Evolutionary conservation across 2,329 filamentous ascomycete species (phyloP).

Genomic region (Dactylonectria estremocensis): DNA sequence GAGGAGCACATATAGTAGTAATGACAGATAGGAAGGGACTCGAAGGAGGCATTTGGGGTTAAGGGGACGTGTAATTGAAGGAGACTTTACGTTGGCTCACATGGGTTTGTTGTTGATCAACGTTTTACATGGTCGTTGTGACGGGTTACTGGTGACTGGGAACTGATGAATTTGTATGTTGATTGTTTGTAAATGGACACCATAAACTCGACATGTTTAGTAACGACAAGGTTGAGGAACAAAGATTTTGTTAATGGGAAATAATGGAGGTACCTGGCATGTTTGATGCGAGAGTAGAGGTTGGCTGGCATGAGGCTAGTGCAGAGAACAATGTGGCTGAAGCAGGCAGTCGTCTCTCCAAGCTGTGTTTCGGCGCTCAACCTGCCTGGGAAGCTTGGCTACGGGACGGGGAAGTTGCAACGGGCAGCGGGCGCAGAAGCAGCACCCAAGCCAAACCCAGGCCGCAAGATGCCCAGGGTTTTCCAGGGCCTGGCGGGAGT

Average conservation of each 20-base stretch:
- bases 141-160: not conserved
- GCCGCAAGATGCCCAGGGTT: not conserved
- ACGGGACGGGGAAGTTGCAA: too few species aligned
- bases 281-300: not conserved
- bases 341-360: not conserved
- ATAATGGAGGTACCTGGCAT: too few species aligned
- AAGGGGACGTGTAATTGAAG: slow-evolving; percentile 42
- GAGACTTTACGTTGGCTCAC: slow-evolving; percentile 28
- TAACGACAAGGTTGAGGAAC: not conserved
- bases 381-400: too few species aligned
- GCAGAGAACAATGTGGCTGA: not conserved
- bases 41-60: slow-evolving; percentile 24
- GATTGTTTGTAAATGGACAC: not conserved
- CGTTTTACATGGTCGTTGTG: not conserved
- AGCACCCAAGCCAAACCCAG: too few species aligned
- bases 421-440: too few species aligned
- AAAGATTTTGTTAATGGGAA: not conserved
- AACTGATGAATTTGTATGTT: not conserved
- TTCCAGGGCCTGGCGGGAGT: slow-evolving; percentile 15
- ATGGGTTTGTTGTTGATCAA: not conserved
- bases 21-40: slow-evolving; percentile 40
- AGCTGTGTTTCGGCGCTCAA: not conserved
- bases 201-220: not conserved
- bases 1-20: slow-evolving; percentile 45
- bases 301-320: not conserved